Base-by-base conservation (phyloP, 1,284 basidiomycete species). In the Apiotrichum sp. region DNA sequence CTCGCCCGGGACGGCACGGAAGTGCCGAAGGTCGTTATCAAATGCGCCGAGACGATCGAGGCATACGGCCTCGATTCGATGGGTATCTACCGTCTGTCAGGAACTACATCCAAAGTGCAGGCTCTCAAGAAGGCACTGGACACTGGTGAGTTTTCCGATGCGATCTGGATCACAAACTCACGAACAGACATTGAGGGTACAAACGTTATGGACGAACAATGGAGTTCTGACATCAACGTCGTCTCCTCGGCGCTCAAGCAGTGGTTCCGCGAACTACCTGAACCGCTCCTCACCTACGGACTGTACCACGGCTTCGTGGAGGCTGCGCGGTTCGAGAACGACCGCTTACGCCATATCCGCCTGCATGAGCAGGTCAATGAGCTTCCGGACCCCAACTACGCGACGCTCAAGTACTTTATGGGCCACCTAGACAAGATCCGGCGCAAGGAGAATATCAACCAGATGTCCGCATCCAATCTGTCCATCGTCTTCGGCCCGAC, bases 401-500 rank as follows among this genome's bases (percentile, higher is more conserved):
- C 96, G 1, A 97, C 95, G 1, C 80, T 98, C 53, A 98, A 98
- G 73, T 97, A 84, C 74, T 87, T 98, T 70, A 83, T 99, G 82
- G 92, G 88, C 9, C 95, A 98, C 78, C 77, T 99, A 58, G 83
- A 97, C 78, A 85, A 83, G 89, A 84, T 96, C 55, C 82, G 82
- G 47, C 82, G 86, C 65, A 82, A 84, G 63, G 86, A 89, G 63
- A 75, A 80, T 6, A 79, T 86, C 53, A 99, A 98, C 73, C 86
- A 89, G 50, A 99, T 99, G 95, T 85, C 88, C 7, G 85, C 87
- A 50, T 87, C 89, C 62, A 99, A 99, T 75, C 78, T 99, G 36
- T 86, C 91, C 6, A 97, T 98, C 65, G 92, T 99, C 8, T 98
- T 99, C 76, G 95, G 96, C 1, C 95, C 95, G 8, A 98, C 95